A percentile compares a stretch with the other conserved stretches of the same genome.
Evolutionary conservation across 2,329 filamentous ascomycete genomes (phyloP).

Genomic region (Karstenula rhodostoma): DNA sequence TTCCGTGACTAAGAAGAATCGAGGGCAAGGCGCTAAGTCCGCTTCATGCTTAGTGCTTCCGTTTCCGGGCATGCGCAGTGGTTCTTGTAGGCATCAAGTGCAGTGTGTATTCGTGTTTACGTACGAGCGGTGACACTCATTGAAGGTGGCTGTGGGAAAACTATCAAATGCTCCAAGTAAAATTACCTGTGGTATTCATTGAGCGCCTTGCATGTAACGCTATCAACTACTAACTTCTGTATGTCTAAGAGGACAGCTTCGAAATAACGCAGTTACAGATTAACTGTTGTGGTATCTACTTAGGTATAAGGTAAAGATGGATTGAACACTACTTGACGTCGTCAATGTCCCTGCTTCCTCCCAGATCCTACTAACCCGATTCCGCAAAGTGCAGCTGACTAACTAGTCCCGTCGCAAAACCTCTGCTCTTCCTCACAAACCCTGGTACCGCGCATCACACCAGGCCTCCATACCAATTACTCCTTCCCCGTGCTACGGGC

Average conservation of each 20-base stretch:
- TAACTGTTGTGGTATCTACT: no score
- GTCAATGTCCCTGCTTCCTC: neutral
- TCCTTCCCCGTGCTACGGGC: neutral
- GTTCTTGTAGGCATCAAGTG: neutral
- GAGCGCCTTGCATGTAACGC: no score
- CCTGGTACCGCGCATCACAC: neutral
- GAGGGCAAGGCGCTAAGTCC: neutral
- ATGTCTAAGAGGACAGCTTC: no score
- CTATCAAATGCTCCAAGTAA: no score
- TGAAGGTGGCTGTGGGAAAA: no score
- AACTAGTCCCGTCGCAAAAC: neutral
- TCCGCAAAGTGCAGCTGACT: neutral
- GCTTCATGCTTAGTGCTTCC: neutral
- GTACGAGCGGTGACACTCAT: neutral
- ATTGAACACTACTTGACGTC: no score
- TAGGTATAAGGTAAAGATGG: no score
- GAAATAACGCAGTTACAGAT: no score
- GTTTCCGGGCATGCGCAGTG: neutral
- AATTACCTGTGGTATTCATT: no score
- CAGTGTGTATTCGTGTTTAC: neutral
- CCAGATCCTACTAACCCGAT: neutral
- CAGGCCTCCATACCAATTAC: neutral
- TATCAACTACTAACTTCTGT: no score
- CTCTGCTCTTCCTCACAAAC: neutral
- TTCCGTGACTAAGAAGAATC: constrained; percentile 8